A percentile compares a stretch with the other conserved stretches of the same genome.
Evolutionary conservation across 495 filamentous ascomycete genomes (phyloP).

Genomic region (Ramalina intermedia): DNA sequence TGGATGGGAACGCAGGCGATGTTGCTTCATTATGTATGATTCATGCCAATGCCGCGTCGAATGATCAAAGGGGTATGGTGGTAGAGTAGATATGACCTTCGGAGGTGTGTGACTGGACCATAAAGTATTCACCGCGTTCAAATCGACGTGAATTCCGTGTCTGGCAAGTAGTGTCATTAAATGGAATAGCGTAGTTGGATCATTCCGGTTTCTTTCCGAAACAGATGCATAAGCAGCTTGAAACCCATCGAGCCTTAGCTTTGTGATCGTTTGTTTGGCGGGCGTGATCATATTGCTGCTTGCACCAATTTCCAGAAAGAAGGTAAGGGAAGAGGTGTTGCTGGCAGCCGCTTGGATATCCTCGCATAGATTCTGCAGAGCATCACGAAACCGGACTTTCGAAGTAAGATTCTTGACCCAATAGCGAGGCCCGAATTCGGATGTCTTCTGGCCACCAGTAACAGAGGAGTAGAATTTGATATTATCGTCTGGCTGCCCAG

Average conservation of each 20-base stretch:
- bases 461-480: neutral
- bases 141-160: neutral
- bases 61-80: conserved; percentile 29
- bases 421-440: conserved; percentile 5
- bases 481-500: too few relatives aligned
- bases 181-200: neutral
- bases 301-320: conserved; percentile 49
- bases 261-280: conserved; percentile 32
- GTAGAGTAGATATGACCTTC: conserved; percentile 20
- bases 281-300: conserved; percentile 46
- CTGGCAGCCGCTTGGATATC: conserved; percentile 12
- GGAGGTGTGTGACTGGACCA: neutral
- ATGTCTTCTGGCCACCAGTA: neutral
- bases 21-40: conserved; percentile 25
- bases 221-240: neutral
- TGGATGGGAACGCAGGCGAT: conserved; percentile 15
- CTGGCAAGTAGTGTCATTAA: neutral
- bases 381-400: conserved; percentile 10
- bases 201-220: neutral
- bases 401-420: conserved; percentile 16
- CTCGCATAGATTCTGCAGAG: conserved; percentile 16
- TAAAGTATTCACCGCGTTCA: neutral
- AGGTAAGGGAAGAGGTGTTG: conserved; percentile 13
- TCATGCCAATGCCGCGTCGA: conserved; percentile 22
- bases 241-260: neutral